These are phyloP conservation scores for Sporothrix protearum DNA, from an alignment of 2,329 filamentous ascomycete genomes.

Conservation along the genomic window DNA sequence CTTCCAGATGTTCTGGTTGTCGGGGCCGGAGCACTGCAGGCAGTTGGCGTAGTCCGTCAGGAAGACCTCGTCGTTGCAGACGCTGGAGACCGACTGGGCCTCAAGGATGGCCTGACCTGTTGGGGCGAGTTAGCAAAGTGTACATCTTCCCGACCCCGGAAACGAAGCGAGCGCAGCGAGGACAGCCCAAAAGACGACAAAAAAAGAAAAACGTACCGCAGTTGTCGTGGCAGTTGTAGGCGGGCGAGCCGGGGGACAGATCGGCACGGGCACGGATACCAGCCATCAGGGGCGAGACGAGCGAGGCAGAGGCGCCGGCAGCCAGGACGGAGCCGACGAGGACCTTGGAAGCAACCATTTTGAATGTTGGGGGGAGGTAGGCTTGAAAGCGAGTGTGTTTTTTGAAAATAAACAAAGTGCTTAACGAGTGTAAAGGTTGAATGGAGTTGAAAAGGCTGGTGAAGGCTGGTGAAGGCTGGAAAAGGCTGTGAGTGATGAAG, in stretches of 20 bases:
- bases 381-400: slow-evolving; percentile 9
- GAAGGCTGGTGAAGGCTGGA: not conserved
- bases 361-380: not conserved
- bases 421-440: not conserved
- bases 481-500: not conserved
- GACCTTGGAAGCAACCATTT: slow-evolving; percentile 26
- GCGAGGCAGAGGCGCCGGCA: slow-evolving; percentile 22
- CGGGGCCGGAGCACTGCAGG: slow-evolving; percentile 39
- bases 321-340: slow-evolving; percentile 21
- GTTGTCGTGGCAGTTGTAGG: slow-evolving; percentile 45
- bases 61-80: slow-evolving; percentile 40
- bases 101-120: slow-evolving; percentile 39
- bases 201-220: slow-evolving; percentile 37
- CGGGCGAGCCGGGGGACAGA: slow-evolving; percentile 36
- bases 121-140: not conserved
- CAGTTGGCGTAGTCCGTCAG: slow-evolving; percentile 41
- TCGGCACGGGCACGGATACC: slow-evolving; percentile 35
- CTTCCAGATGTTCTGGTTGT: slow-evolving; percentile 43
- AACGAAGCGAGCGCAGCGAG: not conserved
- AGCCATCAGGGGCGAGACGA: not conserved
- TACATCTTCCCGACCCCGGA: no score
- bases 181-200: no score
- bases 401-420: not conserved
- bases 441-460: not conserved
- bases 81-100: slow-evolving; percentile 31